phyloP scores from a whole-genome alignment of 495 filamentous ascomycete genomes.

The Pseudevernia furfuracea region DNA sequence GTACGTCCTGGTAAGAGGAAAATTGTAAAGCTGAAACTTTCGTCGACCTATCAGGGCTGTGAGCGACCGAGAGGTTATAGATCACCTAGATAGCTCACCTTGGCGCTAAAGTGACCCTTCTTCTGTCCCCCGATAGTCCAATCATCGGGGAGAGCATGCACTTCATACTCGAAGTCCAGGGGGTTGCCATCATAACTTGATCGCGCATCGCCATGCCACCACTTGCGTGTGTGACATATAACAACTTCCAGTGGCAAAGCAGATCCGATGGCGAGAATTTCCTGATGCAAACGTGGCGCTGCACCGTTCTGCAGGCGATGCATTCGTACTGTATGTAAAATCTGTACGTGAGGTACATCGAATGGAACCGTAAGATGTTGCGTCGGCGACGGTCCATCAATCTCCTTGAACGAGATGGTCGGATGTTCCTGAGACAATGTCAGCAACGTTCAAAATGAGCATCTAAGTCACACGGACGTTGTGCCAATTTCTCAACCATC shows the following conservation, averaged over 20 bases:
- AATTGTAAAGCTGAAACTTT: conserved; percentile 48
- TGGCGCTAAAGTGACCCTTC: conserved; percentile 64
- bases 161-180: conserved; percentile 76
- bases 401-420: conserved; percentile 33
- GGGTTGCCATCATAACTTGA: conserved; percentile 37
- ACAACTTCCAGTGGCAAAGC: conserved; percentile 61
- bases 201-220: conserved; percentile 56
- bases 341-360: conserved; percentile 74
- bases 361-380: conserved; percentile 53
- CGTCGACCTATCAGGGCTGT: conserved; percentile 33
- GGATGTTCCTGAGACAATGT: conserved; percentile 31
- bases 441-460: background rate
- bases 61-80: conserved; percentile 30
- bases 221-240: conserved; percentile 70
- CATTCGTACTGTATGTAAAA: conserved; percentile 64
- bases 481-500: conserved; percentile 45
- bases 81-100: conserved; percentile 16
- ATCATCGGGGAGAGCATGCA: conserved; percentile 63
- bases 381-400: conserved; percentile 30
- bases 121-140: conserved; percentile 83
- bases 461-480: conserved; percentile 30
- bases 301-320: conserved; percentile 38
- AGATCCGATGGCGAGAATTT: conserved; percentile 54
- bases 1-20: conserved; percentile 71
- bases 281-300: conserved; percentile 26